phyloP scores from a whole-genome alignment of 2,329 filamentous ascomycete species.

The Xylaria sp. region DNA sequence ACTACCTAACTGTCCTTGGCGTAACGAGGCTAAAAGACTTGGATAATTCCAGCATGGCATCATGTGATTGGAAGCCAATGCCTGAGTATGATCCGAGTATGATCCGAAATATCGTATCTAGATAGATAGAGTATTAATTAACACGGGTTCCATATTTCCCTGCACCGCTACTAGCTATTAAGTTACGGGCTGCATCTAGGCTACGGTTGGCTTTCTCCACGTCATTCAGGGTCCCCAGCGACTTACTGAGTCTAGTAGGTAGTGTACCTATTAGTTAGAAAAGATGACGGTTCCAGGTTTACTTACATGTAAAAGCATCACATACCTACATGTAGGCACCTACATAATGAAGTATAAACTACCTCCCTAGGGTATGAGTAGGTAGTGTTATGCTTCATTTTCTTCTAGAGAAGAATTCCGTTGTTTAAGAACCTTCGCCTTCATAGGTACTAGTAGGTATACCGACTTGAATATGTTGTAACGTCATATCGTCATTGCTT shows the following conservation, averaged over 20 bases:
- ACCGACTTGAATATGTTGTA: neutral
- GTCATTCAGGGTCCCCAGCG: slow-evolving; percentile 6
- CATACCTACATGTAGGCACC: neutral
- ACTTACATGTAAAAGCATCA: too few relatives aligned
- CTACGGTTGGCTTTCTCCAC: slow-evolving; percentile 16
- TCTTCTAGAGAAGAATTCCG: too few relatives aligned
- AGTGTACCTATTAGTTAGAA: neutral
- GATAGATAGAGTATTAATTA: neutral
- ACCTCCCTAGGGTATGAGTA: too few relatives aligned
- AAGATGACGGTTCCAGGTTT: neutral
- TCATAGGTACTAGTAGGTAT: neutral
- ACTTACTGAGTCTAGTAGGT: neutral
- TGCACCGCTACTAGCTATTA: neutral
- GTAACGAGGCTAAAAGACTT: neutral
- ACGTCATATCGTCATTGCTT: neutral
- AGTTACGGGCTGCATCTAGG: neutral
- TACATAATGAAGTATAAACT: neutral
- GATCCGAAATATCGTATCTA: neutral
- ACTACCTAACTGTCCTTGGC: neutral
- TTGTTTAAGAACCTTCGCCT: neutral
- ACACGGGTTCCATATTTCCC: slow-evolving; percentile 9
- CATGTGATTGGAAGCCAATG: slow-evolving; percentile 25
- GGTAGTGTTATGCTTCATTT: too few relatives aligned
- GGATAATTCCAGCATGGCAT: neutral
- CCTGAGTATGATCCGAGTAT: neutral